Evolutionary conservation across 2,329 filamentous ascomycete genomes (phyloP), one percentile per base, ranked within the genome.

Genomic region (Orbilia oligospora): DNA sequence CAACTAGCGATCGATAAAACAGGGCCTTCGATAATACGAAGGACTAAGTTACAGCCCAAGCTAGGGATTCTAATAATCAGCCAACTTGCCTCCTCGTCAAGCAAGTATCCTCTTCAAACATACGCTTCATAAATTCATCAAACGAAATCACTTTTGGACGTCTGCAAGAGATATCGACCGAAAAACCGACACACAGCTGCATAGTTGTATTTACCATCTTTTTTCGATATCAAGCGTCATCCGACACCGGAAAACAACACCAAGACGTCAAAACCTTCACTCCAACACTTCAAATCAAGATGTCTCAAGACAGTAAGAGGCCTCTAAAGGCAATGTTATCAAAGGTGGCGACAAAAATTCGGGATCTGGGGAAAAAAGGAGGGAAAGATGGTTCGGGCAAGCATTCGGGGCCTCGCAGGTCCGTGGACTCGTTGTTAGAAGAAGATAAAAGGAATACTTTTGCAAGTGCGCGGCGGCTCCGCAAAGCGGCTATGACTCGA

Each of bases 1-100:
- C 75, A 70, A 72, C 68, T 58, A 53, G 63, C 68, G 75, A 78
- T 78, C 75, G 75, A 78, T 67, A 69, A 72, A 68, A 68, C 63
- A 44, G 73, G 73, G 33, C 55, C 51, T 63, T 44, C 67, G 61
- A 67, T 22, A 58, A 58, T 78, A 71, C 73, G 67, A 41, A 61
- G 68, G 68, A 68, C 68, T 68, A 64, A 44, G n/a, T n/a, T n/a
- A n/a, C n/a, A 69, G 46, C 55, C 71, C 46, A 64, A 78, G 56
- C 71, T 44, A 41, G 14, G 36, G 56, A 61, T 44, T 61, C 18
- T 27, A 61, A 44, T n/a, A 56, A 65, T 48, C 48, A 68, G 49
- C 67, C 48, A 63, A 36, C 51, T 44, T 55, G 58, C 58, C 56
- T 66, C n/a, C 67, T 77, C 48, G 53, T 22, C 61, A 61, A 24